These are phyloP conservation scores for Sporisorium reilianum DNA, from an alignment of 1,284 basidiomycete genomes.

Conservation along the genomic window DNA sequence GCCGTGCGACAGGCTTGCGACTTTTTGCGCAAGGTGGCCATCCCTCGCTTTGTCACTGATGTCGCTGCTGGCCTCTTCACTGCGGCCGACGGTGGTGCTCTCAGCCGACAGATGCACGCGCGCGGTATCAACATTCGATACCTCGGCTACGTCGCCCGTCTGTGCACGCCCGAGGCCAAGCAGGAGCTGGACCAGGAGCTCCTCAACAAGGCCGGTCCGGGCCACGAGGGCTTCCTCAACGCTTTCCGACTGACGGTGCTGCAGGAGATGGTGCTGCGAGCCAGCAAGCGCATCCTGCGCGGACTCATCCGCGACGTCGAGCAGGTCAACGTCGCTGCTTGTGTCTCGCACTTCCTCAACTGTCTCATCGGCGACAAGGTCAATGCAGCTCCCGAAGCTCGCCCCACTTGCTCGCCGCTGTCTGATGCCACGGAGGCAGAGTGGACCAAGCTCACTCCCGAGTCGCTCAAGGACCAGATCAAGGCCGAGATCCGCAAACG, in stretches of 20 bases:
- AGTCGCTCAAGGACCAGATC: constrained; percentile 70
- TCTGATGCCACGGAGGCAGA: constrained; percentile 33
- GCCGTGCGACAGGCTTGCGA: constrained; percentile 73
- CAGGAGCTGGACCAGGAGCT: constrained; percentile 64
- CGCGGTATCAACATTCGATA: constrained; percentile 76
- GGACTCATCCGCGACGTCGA: constrained; percentile 60
- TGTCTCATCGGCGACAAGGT: constrained; percentile 73
- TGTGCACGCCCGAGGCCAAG: constrained; percentile 70
- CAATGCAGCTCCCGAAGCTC: constrained; percentile 71
- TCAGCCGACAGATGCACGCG: constrained; percentile 73
- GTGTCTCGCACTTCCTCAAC: constrained; percentile 74
- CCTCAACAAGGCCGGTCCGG: constrained; percentile 60
- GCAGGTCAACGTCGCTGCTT: constrained; percentile 46
- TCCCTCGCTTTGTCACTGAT: constrained; percentile 72
- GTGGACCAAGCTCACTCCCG: constrained; percentile 73
- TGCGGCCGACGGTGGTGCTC: constrained; percentile 72
- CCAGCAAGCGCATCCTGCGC: constrained; percentile 73
- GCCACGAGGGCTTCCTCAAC: constrained; percentile 61
- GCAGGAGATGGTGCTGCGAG: constrained; percentile 75
- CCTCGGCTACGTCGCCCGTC: constrained; percentile 71
- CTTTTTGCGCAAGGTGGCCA: constrained; percentile 72
- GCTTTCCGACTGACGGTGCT: constrained; percentile 69
- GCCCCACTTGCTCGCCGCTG: constrained; percentile 40
- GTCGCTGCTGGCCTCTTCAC: constrained; percentile 71
- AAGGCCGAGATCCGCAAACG: constrained; percentile 70